phyloP scores from a whole-genome alignment of 345 rosid genomes.

The Garcia nutans region DNA sequence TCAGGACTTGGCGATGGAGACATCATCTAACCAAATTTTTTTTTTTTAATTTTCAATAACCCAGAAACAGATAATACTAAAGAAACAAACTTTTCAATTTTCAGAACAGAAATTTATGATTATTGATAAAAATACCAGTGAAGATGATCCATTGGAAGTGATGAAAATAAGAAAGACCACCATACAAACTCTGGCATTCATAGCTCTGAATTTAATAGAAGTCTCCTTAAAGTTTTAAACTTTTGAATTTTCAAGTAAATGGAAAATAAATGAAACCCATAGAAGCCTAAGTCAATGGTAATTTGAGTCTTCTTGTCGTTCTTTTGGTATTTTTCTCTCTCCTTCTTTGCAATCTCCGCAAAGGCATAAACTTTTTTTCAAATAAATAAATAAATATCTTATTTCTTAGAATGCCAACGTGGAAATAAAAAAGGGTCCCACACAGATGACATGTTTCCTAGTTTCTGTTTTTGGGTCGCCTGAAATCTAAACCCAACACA shows the following conservation, averaged over 20 bases:
- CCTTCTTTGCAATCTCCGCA: background rate
- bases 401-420: background rate
- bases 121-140: background rate
- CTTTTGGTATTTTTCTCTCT: background rate
- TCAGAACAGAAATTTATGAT: background rate
- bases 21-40: no score
- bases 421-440: background rate
- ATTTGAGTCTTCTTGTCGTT: slow-evolving; percentile 2
- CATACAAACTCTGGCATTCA: background rate
- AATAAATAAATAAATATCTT: no score
- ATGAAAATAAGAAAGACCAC: background rate
- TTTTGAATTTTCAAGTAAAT: background rate
- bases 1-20: slow-evolving; percentile 15
- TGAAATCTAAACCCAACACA: background rate
- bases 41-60: background rate
- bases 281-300: slow-evolving; percentile 4
- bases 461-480: background rate
- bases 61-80: background rate
- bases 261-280: background rate
- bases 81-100: background rate
- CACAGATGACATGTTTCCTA: background rate
- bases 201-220: background rate
- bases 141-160: background rate
- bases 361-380: no score
- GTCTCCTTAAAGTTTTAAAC: background rate